Conservation (phyloP, 495 filamentous ascomycete species). For the Penicillium taxi region DNA sequence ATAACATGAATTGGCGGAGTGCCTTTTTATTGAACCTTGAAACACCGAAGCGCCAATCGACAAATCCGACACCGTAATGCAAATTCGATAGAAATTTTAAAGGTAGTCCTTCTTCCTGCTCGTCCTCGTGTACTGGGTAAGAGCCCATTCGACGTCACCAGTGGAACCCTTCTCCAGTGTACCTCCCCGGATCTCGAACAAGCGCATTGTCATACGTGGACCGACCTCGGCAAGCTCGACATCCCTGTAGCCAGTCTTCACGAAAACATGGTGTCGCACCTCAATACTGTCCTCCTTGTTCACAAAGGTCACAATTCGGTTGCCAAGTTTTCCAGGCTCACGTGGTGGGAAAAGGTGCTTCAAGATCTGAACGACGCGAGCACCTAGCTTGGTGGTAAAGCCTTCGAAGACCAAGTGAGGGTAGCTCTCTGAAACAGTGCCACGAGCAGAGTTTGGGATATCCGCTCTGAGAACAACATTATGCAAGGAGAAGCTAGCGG, state of each 20-base stretch:
- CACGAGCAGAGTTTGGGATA: constrained; percentile 77
- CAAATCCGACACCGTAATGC: constrained; percentile 16
- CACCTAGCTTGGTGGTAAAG: constrained; percentile 76
- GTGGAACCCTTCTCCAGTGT: constrained; percentile 84
- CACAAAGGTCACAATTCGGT: constrained; percentile 84
- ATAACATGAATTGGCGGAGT: constrained; percentile 7
- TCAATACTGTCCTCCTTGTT: constrained; percentile 94
- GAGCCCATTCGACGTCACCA: constrained; percentile 92
- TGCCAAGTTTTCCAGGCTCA: constrained; percentile 75
- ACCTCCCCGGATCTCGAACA: constrained; percentile 91
- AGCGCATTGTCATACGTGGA: constrained; percentile 89
- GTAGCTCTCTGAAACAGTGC: constrained; percentile 90
- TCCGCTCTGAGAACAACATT: constrained; percentile 92
- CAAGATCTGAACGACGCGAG: constrained; percentile 77
- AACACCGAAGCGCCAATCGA: constrained; percentile 22
- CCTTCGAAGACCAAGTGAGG: constrained; percentile 94
- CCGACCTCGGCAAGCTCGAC: constrained; percentile 94
- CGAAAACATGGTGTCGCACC: constrained; percentile 73
- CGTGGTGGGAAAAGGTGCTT: constrained; percentile 93
- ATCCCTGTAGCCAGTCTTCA: constrained; percentile 74
- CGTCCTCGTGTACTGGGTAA: constrained; percentile 92
- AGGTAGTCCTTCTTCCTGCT: constrained; percentile 89
- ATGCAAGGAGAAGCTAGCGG: constrained; percentile 82
- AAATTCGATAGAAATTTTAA: constrained; percentile 36
- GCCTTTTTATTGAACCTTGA: constrained; percentile 12